phyloP scores from a whole-genome alignment of 495 filamentous ascomycete genomes.

The Penicillium longicatenatum region DNA sequence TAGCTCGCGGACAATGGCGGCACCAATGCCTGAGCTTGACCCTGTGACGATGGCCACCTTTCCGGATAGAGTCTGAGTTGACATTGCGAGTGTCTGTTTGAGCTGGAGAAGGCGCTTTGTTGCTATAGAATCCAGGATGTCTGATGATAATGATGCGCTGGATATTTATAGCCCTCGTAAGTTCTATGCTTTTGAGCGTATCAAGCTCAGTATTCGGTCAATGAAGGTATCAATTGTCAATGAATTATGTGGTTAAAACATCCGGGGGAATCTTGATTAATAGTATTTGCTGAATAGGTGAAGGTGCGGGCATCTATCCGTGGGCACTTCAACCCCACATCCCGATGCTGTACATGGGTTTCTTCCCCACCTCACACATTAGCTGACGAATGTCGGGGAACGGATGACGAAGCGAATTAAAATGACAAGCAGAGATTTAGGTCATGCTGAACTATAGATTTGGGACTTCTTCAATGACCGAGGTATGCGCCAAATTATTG shows the following conservation, averaged over 20 bases:
- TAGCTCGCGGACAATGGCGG: slow-evolving; percentile 37
- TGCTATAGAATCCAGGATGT: not conserved
- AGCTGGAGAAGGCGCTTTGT: not conserved
- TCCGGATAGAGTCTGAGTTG: slow-evolving; percentile 37
- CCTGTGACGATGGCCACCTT: slow-evolving; percentile 44
- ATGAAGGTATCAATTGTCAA: no score
- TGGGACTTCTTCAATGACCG: no score
- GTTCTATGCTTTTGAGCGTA: no score
- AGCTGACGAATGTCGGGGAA: not conserved
- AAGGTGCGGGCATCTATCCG: not conserved
- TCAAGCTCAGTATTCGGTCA: no score
- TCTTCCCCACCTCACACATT: not conserved
- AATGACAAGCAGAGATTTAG: not conserved
- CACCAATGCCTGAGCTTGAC: slow-evolving; percentile 41
- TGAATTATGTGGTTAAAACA: no score
- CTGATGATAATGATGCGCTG: not conserved
- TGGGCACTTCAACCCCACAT: slow-evolving; percentile 1
- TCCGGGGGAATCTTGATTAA: not conserved
- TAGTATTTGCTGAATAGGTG: no score
- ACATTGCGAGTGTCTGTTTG: slow-evolving; percentile 9
- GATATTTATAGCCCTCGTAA: no score
- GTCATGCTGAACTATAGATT: not conserved
- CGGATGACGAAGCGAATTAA: not conserved
- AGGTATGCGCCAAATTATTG: no score
- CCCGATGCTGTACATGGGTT: slow-evolving; percentile 1